Evolutionary conservation across 345 rosid species (phyloP).

Genomic region (Adansonia digitata): DNA sequence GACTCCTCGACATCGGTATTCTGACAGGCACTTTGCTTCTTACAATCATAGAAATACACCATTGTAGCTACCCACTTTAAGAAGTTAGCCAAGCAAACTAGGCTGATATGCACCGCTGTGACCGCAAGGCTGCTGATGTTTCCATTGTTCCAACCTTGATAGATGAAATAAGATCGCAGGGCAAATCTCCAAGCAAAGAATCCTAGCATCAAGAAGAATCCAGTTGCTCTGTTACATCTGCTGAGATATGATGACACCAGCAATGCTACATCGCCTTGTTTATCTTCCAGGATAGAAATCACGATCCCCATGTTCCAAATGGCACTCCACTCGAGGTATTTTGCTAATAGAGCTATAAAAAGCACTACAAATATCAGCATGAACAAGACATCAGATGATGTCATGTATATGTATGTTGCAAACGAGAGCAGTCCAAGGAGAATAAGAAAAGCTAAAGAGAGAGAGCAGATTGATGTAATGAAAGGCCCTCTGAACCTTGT

Average conservation of each 20-base stretch:
- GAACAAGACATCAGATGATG: background rate
- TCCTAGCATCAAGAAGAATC: conserved; percentile 15
- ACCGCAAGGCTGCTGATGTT: background rate
- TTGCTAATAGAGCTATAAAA: background rate
- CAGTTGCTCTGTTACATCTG: conserved; percentile 25
- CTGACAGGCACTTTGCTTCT: background rate
- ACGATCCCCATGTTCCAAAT: conserved; percentile 29
- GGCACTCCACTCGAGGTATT: conserved; percentile 29
- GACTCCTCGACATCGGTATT: background rate
- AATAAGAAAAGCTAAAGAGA: background rate
- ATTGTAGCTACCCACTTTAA: conserved; percentile 2
- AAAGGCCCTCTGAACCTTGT: conserved; percentile 22
- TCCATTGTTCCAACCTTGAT: conserved; percentile 11
- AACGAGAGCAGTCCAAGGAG: conserved; percentile 1
- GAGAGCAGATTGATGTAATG: conserved; percentile 20
- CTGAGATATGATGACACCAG: conserved; percentile 22
- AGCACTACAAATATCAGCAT: background rate
- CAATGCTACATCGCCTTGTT: conserved; percentile 28
- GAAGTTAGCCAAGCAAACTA: conserved; percentile 3
- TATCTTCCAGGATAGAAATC: conserved; percentile 26
- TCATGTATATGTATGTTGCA: conserved; percentile 5
- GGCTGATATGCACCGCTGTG: background rate
- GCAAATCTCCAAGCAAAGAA: conserved; percentile 17
- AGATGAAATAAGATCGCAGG: conserved; percentile 18
- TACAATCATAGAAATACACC: conserved; percentile 3